Conservation (phyloP, 1,284 basidiomycete species). For the Polyporus tsugae region DNA sequence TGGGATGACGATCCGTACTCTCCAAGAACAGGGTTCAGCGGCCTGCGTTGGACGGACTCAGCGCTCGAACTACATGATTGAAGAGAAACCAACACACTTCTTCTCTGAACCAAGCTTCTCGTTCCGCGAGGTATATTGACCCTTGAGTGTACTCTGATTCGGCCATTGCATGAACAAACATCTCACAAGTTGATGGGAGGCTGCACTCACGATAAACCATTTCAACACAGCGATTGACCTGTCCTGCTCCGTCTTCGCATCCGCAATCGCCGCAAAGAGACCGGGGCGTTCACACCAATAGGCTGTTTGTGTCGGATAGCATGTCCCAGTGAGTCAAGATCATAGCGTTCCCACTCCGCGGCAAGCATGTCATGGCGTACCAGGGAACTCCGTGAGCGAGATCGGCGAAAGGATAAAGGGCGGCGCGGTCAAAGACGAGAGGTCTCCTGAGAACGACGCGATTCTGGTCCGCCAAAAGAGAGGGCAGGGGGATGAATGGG, state of each 20-base stretch:
- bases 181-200: background rate
- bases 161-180: background rate
- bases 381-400: conserved; percentile 89
- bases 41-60: conserved; percentile 53
- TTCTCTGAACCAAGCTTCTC: conserved; percentile 97
- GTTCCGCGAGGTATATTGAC: conserved; percentile 93
- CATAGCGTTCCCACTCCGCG: background rate
- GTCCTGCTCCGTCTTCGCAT: conserved; percentile 76
- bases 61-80: background rate
- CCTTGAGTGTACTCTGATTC: conserved; percentile 86
- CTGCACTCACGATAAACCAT: conserved; percentile 85
- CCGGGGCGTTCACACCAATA: conserved; percentile 95
- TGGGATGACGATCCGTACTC: conserved; percentile 63
- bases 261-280: conserved; percentile 84
- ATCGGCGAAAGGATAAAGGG: conserved; percentile 90
- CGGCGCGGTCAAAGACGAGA: conserved; percentile 95
- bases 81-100: conserved; percentile 65
- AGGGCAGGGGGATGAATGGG: conserved; percentile 9
- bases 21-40: conserved; percentile 95
- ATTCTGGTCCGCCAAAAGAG: conserved; percentile 56
- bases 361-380: conserved; percentile 49
- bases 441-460: conserved; percentile 89
- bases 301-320: conserved; percentile 50
- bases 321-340: conserved; percentile 16
- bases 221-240: conserved; percentile 80